phyloP scores from a whole-genome alignment of 371 early-diverging fungal genomes.

The Dinochytrium kinnereticum region DNA sequence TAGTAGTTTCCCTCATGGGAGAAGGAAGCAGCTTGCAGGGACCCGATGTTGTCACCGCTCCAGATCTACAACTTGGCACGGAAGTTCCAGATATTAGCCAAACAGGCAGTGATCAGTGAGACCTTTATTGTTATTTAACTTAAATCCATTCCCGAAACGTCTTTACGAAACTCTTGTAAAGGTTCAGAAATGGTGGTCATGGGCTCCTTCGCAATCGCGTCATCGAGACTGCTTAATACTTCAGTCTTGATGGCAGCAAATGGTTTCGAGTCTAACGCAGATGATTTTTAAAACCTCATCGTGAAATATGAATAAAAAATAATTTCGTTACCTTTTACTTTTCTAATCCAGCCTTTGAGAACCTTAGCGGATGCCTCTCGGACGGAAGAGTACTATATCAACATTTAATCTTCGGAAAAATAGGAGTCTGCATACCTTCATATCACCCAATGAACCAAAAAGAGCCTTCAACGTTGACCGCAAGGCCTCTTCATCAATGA shows the following conservation, averaged over 20 bases:
- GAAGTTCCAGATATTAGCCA: not conserved
- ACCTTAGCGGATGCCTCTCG: conserved; percentile 31
- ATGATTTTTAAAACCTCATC: too few relatives aligned
- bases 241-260: conserved; percentile 4
- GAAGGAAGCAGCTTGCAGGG: conserved; percentile 1
- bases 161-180: conserved; percentile 29
- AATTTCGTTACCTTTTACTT: conserved; percentile 21
- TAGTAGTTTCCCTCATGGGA: conserved; percentile 26
- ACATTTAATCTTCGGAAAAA: not conserved
- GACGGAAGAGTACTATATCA: conserved; percentile 40
- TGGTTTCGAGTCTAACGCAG: not conserved
- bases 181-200: conserved; percentile 28
- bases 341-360: conserved; percentile 18
- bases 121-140: not conserved
- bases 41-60: not conserved
- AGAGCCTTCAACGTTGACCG: conserved; percentile 16
- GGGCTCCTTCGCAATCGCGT: conserved; percentile 25
- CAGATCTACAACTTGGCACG: not conserved
- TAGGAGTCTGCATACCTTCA: conserved; percentile 28
- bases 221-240: conserved; percentile 21
- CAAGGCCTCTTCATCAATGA: conserved; percentile 16
- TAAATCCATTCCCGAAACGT: conserved; percentile 32
- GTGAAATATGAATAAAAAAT: too few relatives aligned
- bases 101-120: not conserved
- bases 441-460: conserved; percentile 30